Evolutionary conservation across 1,284 basidiomycete genomes (phyloP), one percentile per base, ranked within the genome.

Genomic region (Pseudozyma sp.): DNA sequence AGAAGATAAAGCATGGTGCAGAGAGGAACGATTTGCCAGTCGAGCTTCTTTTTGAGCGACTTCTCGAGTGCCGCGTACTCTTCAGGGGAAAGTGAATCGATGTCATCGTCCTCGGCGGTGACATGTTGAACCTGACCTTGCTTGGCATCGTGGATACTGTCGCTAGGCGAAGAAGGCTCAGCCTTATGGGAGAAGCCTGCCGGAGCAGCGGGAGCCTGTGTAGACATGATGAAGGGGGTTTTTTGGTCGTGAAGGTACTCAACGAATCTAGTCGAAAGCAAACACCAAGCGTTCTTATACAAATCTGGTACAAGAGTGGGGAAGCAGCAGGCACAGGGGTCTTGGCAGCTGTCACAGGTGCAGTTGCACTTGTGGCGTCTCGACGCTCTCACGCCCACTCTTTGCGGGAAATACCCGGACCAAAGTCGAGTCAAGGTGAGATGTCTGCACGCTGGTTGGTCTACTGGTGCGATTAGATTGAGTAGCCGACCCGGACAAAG

Each of bases 11-110:
- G 59, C 53, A 82, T 42, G 5, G 73, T 21, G 35, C 74, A 78
- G 14, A 82, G 59, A 2, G 79, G 77, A 5, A 80, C 65, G 36
- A 83, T 63, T 56, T 81, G 78, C 42, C 70, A 50, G 42, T 83
- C 81, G 34, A 83, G 64, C 69, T 83, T 83, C 59, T 73, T 72
- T 42, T 61, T 63, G 39, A 71, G 57, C 21, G 62, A 58, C 65
- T 70, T 74, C 44, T 80, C 71, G 42, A 65, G 70, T 1, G 70
- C 60, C 1, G 60, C 59, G 9, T 47, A 60, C 45, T 72, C 57
- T 16, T 71, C 63, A 14, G 48, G 40, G 13, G 59, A 52, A 16
- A 67, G 64, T 6, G 47, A 25, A 21, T 60, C 56, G 45, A 72
- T 59, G 19, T 59, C 67, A 48, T 70, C 67, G 49, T 70, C 67